A percentile compares a stretch with the other conserved stretches of the same genome.
Conservation (phyloP, 2,329 filamentous ascomycete species). For the Hypoxylon sp. region DNA sequence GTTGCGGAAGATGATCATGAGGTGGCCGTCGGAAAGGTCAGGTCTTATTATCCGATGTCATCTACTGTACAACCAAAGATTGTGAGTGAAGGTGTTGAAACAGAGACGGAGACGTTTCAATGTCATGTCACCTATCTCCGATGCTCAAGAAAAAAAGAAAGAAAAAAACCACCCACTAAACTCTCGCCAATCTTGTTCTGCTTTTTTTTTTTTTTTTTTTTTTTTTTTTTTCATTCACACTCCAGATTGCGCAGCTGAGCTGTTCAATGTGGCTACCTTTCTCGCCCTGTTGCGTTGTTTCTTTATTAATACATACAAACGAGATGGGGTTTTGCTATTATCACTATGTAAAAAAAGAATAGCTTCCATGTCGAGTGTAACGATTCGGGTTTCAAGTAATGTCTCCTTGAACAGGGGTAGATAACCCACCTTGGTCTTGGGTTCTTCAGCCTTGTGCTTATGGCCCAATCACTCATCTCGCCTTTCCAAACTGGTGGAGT, state of each 20-base stretch:
- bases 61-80: background rate
- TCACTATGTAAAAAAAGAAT: slow-evolving; percentile 23
- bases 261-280: slow-evolving; percentile 8
- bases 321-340: background rate
- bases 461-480: slow-evolving; percentile 24
- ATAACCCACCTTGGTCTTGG: slow-evolving; percentile 29
- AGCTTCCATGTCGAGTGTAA: slow-evolving; percentile 21
- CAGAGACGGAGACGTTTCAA: no score
- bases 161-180: no score
- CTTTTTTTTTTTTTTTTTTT: no score
- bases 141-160: no score
- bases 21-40: slow-evolving; percentile 1
- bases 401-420: slow-evolving; percentile 26
- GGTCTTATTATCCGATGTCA: slow-evolving; percentile 11
- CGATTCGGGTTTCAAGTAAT: slow-evolving; percentile 31
- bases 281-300: slow-evolving; percentile 16
- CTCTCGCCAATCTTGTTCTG: no score
- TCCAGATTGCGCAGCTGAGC: slow-evolving; percentile 12
- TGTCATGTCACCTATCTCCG: no score
- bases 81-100: no score
- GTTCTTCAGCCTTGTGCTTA: slow-evolving; percentile 30
- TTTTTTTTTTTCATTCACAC: background rate
- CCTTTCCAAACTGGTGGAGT: slow-evolving; percentile 22
- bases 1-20: slow-evolving; percentile 14
- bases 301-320: slow-evolving; percentile 16